Evolutionary conservation across 2,329 filamentous ascomycete genomes (phyloP), one percentile per base, ranked within the genome.

Genomic region (Mollisia scopiformis): DNA sequence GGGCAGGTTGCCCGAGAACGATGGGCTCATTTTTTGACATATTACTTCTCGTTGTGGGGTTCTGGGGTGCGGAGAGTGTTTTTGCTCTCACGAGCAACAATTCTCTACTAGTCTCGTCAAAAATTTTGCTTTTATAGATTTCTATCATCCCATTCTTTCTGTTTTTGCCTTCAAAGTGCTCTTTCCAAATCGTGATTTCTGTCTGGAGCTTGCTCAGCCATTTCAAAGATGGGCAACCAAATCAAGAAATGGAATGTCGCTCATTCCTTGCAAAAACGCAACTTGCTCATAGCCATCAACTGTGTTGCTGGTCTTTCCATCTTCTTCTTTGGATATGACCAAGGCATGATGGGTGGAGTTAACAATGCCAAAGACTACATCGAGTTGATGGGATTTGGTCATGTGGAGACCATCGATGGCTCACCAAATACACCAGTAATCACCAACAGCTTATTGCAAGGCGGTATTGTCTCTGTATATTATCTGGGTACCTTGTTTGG

Each of bases 311-410:
- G 80, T 1, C 73, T 90, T 14, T 88, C 85, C 14, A 90, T 78
- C 65, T 75, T 78, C 64, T 69, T 78, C 41, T 78, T 77, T 64
- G 77, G 76, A 7, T 79, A 78, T 67, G 78, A 78, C 65, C 76
- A 79, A 62, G 74, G 76, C 3, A 75, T 74, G 54, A 68, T 82
- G 85, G 83, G 84, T 19, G 88, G 88, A 58, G 87, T 90, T 13
- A 90, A 90, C 74, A 87, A 84, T 50, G 80, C 86, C 39, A 81
- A 82, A 53, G 75, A 89, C 71, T 91, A 90, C 69, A 84, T 87
- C 54, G 77, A 84, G 37, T 75, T 84, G 10, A 90, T 91, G 86
- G 80, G 80, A 7, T 86, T 89, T 63, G 88, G 88, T 6, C 80
- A 89, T 66, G 80, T 83, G 19, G 79, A 84, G 62, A 59, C 52